phyloP scores from a whole-genome alignment of 306 rosid species.

The Sicyos baderoa region DNA sequence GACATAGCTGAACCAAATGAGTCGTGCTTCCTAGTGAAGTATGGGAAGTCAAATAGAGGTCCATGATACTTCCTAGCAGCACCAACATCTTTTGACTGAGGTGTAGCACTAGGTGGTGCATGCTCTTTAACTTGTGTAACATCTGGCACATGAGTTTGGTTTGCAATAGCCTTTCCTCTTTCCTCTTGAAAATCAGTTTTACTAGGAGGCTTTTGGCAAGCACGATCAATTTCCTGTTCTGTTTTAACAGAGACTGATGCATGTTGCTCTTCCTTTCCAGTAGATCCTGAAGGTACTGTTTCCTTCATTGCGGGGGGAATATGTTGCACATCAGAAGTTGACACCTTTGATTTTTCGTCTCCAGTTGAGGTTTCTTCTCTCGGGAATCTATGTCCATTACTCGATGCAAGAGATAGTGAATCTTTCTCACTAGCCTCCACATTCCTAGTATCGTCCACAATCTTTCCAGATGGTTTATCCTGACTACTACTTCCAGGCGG shows the following conservation, averaged over 20 bases:
- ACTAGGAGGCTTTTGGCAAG: constrained; percentile 33
- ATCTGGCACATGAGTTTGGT: constrained; percentile 59
- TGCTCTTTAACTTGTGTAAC: constrained; percentile 49
- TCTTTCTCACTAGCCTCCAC: constrained; percentile 50
- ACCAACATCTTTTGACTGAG: constrained; percentile 57
- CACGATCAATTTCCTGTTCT: constrained; percentile 57
- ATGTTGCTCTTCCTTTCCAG: constrained; percentile 67
- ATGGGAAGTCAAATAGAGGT: constrained; percentile 95
- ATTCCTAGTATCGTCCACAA: constrained; percentile 42
- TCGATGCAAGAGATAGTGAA: constrained; percentile 36
- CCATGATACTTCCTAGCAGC: constrained; percentile 82
- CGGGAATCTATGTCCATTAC: constrained; percentile 39
- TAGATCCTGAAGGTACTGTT: constrained; percentile 35
- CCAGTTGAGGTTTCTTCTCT: constrained; percentile 41
- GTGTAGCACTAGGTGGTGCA: constrained; percentile 39
- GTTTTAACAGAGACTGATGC: constrained; percentile 41
- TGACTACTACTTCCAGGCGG: constrained; percentile 51
- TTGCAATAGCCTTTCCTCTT: constrained; percentile 69
- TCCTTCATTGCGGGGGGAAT: constrained; percentile 44
- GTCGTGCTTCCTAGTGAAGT: constrained; percentile 84
- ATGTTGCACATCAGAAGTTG: constrained; percentile 42
- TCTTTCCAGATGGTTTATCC: constrained; percentile 52
- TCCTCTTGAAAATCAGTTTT: constrained; percentile 53
- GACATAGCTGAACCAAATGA: constrained; percentile 75
- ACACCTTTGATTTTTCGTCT: constrained; percentile 46